These are phyloP conservation scores for Colletotrichum kahawae DNA, from an alignment of 2,329 filamentous ascomycete species.

Conservation along the genomic window DNA sequence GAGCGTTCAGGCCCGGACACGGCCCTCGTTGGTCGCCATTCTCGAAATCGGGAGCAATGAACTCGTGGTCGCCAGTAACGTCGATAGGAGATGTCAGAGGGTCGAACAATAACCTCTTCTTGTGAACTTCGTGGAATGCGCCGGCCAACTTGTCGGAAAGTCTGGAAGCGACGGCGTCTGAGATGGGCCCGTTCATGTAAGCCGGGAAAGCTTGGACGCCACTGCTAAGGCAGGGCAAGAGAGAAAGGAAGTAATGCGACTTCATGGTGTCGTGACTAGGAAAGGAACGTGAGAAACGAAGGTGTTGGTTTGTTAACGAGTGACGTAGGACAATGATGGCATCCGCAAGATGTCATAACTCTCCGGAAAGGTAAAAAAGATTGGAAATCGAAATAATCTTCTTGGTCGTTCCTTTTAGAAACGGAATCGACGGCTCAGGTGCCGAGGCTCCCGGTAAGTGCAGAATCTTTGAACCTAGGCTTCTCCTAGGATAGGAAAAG, in stretches of 20 bases:
- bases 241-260: constrained; percentile 1
- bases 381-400: constrained; percentile 2
- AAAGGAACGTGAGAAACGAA: constrained; percentile 4
- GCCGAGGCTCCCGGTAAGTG: background rate
- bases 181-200: constrained; percentile 7
- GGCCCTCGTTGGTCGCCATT: constrained; percentile 29
- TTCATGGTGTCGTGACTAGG: background rate
- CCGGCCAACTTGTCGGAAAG: constrained; percentile 1
- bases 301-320: background rate
- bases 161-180: background rate
- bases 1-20: constrained; percentile 40
- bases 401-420: background rate
- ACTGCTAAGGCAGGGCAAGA: constrained; percentile 8
- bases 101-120: constrained; percentile 24
- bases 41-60: constrained; percentile 28
- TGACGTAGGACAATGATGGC: background rate
- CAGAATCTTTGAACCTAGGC: background rate
- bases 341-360: background rate
- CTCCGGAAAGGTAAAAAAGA: background rate
- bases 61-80: constrained; percentile 25
- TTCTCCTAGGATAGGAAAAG: background rate
- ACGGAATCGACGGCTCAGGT: background rate
- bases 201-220: constrained; percentile 17
- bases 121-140: constrained; percentile 11
- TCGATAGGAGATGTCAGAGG: constrained; percentile 24